A percentile compares a stretch with the other conserved stretches of the same genome.
Conservation (phyloP, 2,329 filamentous ascomycete genomes). For the Phialemoniopsis sp. region DNA sequence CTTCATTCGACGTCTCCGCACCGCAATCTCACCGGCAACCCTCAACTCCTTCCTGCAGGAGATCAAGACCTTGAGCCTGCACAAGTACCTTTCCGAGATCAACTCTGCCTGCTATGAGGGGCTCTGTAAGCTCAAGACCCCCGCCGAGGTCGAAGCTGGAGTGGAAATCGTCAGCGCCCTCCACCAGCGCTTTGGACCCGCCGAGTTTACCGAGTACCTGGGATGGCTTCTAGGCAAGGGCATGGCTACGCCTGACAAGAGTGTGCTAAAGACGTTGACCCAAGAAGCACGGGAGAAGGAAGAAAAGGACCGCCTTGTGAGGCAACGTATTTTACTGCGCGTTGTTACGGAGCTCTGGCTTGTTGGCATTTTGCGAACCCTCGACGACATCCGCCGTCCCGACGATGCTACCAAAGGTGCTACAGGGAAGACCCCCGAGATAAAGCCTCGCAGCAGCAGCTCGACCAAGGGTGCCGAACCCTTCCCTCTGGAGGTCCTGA, state of each 20-base stretch:
- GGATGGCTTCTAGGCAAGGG: constrained; percentile 91
- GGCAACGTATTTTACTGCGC: constrained; percentile 81
- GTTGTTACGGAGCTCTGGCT: constrained; percentile 97
- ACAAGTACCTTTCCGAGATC: constrained; percentile 96
- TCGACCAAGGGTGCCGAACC: constrained; percentile 71
- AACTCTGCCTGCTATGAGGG: constrained; percentile 95
- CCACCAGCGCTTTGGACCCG: constrained; percentile 88
- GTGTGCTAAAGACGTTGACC: constrained; percentile 70
- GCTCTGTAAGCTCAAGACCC: constrained; percentile 83
- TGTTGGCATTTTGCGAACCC: constrained; percentile 78
- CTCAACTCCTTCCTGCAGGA: constrained; percentile 84
- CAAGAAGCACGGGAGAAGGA: constrained; percentile 87
- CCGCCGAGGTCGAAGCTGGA: constrained; percentile 86
- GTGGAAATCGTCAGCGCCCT: constrained; percentile 93
- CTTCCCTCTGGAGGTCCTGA: constrained; percentile 95
- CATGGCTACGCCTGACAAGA: constrained; percentile 85
- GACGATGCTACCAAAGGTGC: constrained; percentile 60
- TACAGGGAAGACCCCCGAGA: constrained; percentile 58
- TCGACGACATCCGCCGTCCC: constrained; percentile 62
- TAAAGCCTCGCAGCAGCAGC: constrained; percentile 49
- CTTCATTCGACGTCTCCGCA: constrained; percentile 94
- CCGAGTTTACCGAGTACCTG: constrained; percentile 85
- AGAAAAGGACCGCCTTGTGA: constrained; percentile 85
- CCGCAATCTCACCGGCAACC: constrained; percentile 76
- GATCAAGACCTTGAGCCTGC: constrained; percentile 82